Percentiles rank a stretch among this genome's conserved stretches.
phyloP scores from a whole-genome alignment of 352 stramenopile genomes.

The Aphanomyces invadans region DNA sequence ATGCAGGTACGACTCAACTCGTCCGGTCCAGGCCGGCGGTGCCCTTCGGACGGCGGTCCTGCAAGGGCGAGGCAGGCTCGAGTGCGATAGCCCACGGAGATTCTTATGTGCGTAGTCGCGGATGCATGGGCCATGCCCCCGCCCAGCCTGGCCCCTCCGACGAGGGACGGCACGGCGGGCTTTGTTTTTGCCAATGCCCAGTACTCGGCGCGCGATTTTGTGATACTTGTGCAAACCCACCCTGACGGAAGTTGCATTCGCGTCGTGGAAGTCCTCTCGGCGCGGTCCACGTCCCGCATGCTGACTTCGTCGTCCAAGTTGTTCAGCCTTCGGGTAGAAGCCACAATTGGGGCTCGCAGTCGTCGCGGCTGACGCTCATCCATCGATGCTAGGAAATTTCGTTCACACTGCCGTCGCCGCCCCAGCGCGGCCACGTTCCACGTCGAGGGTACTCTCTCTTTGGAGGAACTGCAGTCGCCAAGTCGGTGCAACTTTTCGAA shows the following conservation, averaged over 20 bases:
- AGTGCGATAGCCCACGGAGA: too few relatives aligned
- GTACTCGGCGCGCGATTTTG: slow-evolving; percentile 1
- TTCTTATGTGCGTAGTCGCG: too few relatives aligned
- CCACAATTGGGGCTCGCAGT: too few relatives aligned
- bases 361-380: too few relatives aligned
- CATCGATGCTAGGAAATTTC: slow-evolving; percentile 18
- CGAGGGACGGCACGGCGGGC: too few relatives aligned
- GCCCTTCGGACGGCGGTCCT: too few relatives aligned
- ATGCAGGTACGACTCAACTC: background rate
- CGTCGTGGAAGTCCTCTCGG: slow-evolving; percentile 3
- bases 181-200: slow-evolving; percentile 15
- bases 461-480: background rate
- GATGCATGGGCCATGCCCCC: too few relatives aligned
- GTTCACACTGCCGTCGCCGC: background rate
- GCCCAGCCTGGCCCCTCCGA: too few relatives aligned
- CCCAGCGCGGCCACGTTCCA: background rate
- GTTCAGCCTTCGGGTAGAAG: slow-evolving; percentile 16
- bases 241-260: background rate
- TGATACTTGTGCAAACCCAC: slow-evolving; percentile 7
- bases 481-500: slow-evolving; percentile 20
- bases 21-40: too few relatives aligned
- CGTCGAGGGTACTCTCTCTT: slow-evolving; percentile 19
- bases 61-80: too few relatives aligned
- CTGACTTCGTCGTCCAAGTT: slow-evolving; percentile 9
- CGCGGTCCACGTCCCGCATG: background rate